These are phyloP conservation scores for Dactylellina haptotyla DNA, from an alignment of 2,329 filamentous ascomycete species.

Conservation along the genomic window DNA sequence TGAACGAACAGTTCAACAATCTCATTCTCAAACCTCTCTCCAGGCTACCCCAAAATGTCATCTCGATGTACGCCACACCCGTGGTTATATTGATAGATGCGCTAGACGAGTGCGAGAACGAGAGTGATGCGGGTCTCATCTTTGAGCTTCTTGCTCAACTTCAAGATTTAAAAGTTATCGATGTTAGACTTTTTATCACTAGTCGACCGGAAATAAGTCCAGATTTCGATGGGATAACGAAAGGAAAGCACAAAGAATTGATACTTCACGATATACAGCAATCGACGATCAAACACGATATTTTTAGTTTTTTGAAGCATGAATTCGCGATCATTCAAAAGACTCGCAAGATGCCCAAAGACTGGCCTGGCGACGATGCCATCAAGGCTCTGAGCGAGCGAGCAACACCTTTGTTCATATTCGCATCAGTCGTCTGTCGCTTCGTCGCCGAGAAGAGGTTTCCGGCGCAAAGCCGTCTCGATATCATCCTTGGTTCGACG, in stretches of 20 bases:
- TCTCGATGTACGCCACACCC: not conserved
- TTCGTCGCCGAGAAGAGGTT: constrained; percentile 1
- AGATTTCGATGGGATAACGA: constrained; percentile 46
- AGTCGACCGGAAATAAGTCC: constrained; percentile 56
- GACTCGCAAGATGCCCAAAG: not conserved
- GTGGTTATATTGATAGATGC: constrained; percentile 59
- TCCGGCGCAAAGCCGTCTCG: not conserved
- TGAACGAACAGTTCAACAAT: constrained; percentile 20
- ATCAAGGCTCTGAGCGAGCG: not conserved
- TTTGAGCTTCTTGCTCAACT: constrained; percentile 57
- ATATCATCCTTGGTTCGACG: not conserved
- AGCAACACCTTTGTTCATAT: constrained; percentile 8
- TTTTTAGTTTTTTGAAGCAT: constrained; percentile 28
- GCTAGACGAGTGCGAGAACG: constrained; percentile 60
- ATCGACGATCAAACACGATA: constrained; percentile 57
- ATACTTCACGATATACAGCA: constrained; percentile 34
- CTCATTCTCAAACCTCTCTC: constrained; percentile 20
- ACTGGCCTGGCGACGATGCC: not conserved
- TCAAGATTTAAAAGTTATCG: constrained; percentile 9
- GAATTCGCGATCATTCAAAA: constrained; percentile 3
- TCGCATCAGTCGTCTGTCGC: not conserved
- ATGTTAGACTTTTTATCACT: constrained; percentile 55
- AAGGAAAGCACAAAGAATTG: constrained; percentile 27
- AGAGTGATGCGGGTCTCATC: constrained; percentile 59
- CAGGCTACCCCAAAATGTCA: constrained; percentile 6